Evolutionary conservation across 768 basidiomycete genomes (phyloP).

Genomic region (Hydnum rufescens): DNA sequence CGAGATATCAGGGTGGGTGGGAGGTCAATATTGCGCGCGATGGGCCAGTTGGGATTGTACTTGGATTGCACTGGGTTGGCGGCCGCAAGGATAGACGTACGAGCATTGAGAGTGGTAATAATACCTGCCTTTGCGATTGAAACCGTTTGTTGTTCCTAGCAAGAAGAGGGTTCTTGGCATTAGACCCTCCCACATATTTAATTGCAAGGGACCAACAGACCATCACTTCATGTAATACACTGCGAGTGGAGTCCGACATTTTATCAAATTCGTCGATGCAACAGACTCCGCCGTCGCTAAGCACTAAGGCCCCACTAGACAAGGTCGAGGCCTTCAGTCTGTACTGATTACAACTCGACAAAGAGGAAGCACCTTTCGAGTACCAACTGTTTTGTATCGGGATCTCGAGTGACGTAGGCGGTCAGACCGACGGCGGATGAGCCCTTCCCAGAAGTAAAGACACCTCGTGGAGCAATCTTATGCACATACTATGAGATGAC

Average conservation of each 20-base stretch:
- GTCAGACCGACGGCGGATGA: slow-evolving; percentile 98
- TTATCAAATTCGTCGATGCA: slow-evolving; percentile 90
- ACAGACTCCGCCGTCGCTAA: slow-evolving; percentile 92
- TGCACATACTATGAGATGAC: slow-evolving; percentile 64
- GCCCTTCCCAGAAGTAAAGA: slow-evolving; percentile 94
- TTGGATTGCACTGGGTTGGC: slow-evolving; percentile 94
- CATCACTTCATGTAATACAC: slow-evolving; percentile 32
- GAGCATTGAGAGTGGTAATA: slow-evolving; percentile 31
- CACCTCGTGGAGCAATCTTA: slow-evolving; percentile 93
- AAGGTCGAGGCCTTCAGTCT: background rate
- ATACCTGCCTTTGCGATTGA: slow-evolving; percentile 34
- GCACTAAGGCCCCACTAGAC: slow-evolving; percentile 70
- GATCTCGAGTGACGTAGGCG: slow-evolving; percentile 94
- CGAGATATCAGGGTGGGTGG: slow-evolving; percentile 96
- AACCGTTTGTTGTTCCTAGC: slow-evolving; percentile 40
- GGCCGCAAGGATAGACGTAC: slow-evolving; percentile 54
- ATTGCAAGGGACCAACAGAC: slow-evolving; percentile 21
- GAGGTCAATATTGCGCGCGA: slow-evolving; percentile 90
- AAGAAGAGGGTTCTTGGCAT: background rate
- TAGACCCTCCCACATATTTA: background rate
- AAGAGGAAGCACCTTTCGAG: slow-evolving; percentile 52
- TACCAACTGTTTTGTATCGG: slow-evolving; percentile 94
- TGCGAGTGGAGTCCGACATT: slow-evolving; percentile 28
- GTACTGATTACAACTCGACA: background rate
- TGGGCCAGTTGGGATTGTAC: slow-evolving; percentile 79